Conservation (phyloP, 1,284 basidiomycete genomes). For the Austroboletus niveus region DNA sequence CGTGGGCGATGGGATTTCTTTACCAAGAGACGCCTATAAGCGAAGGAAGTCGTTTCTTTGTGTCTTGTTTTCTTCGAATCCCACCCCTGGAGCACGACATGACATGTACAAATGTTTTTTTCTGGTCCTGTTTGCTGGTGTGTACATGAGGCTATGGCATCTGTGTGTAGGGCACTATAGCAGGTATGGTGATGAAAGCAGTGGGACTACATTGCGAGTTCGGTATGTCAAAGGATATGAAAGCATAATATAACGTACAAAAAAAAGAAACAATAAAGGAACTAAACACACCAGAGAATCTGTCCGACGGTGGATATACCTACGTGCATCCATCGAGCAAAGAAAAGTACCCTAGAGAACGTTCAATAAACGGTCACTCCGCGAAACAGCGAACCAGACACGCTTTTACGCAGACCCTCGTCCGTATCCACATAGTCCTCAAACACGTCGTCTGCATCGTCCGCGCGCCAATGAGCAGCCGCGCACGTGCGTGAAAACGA, state of each 20-base stretch:
- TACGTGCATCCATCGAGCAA: no score
- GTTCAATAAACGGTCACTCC: slow-evolving; percentile 24
- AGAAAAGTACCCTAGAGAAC: no score
- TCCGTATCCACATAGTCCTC: slow-evolving; percentile 17
- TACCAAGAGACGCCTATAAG: background rate
- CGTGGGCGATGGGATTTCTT: no score
- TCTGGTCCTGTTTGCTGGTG: background rate
- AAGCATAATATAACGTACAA: slow-evolving; percentile 23
- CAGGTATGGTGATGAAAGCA: slow-evolving; percentile 4
- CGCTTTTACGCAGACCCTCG: slow-evolving; percentile 14
- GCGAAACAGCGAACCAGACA: slow-evolving; percentile 20
- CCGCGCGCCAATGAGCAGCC: slow-evolving; percentile 3
- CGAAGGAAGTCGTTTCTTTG: no score
- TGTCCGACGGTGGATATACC: no score
- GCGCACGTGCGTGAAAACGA: slow-evolving; percentile 17
- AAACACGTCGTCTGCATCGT: background rate
- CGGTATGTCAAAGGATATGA: slow-evolving; percentile 12
- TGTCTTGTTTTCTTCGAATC: no score
- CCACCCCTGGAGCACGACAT: no score
- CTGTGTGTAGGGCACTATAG: slow-evolving; percentile 1
- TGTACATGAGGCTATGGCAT: slow-evolving; percentile 5
- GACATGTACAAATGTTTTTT: no score
- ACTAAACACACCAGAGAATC: background rate
- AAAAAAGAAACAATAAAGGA: background rate
- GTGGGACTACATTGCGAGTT: slow-evolving; percentile 12